Evolutionary conservation across 768 basidiomycete species (phyloP), one percentile per base, ranked within the genome.

Genomic region (Suillus variegatus): DNA sequence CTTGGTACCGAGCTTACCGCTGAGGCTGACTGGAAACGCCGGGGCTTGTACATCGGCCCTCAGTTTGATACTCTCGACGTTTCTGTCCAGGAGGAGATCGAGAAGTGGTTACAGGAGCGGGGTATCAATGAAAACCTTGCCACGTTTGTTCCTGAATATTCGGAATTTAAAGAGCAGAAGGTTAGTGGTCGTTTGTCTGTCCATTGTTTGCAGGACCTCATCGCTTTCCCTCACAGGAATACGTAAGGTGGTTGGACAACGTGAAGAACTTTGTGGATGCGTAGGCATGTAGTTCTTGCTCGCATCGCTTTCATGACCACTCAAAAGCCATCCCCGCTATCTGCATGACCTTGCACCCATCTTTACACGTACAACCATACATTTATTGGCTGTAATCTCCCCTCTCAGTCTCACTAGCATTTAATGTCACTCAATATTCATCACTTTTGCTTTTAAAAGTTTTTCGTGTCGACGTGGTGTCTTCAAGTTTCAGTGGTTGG

Each of bases 21-120:
- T 8, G 95, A 99, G 68, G 91, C 92, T 9, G 95, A 98, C 80
- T 98, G 93, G 94, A 92, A 91, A 75, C 88, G 96, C 56, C 86
- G 95, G 22, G 94, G 92, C 2, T 80, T 92, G 68, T 99, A 97
- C 83, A 88, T 97, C 74, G 97, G 97, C 1, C 97, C 96, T 61
- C 88, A 91, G 82, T 99, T 97, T 72, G 93, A 95, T 65, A 92
- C 94, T 57, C 88, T 99, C 52, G 97, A 99, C 73, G 83, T 89
- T 51, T 75, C 78, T 2, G 87, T 99, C 20, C 97, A 99, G 78
- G 91, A 95, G 69, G 92, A 94, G 76, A 95, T 99, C 74, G 94
- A 97, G 73, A 85, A 86, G 74, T 99, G 84, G 85, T 79, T 99
- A 64, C 85, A 88, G 68, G 96, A 98, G 81, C 90, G 97, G 62